Evolutionary conservation across 2,329 filamentous ascomycete genomes (phyloP).

Genomic region (Calonectria pseudoreteaudii): DNA sequence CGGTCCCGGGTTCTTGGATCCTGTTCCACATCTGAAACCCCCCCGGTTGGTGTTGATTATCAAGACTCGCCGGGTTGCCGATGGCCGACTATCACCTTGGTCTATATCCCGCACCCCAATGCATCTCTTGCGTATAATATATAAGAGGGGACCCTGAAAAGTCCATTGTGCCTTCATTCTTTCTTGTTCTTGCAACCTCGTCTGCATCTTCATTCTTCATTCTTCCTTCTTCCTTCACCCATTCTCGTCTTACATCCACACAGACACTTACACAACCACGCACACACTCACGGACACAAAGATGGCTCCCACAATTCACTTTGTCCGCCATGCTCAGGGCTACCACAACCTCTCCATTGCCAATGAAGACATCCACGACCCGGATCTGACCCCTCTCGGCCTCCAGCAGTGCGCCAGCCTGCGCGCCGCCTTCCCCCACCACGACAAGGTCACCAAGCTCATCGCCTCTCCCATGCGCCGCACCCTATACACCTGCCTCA

Average conservation of each 20-base stretch:
- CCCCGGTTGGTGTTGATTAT: not conserved
- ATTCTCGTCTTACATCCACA: not conserved
- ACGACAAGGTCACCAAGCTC: constrained; percentile 74
- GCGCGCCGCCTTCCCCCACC: constrained; percentile 71
- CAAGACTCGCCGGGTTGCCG: constrained; percentile 6
- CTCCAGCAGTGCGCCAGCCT: constrained; percentile 78
- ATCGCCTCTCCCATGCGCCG: constrained; percentile 84
- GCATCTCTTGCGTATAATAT: not conserved
- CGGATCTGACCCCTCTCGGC: constrained; percentile 81
- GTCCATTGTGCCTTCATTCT: not conserved
- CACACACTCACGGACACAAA: constrained; percentile 8
- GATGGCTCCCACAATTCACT: constrained; percentile 70
- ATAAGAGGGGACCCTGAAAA: not conserved
- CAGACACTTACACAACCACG: not conserved
- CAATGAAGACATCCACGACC: constrained; percentile 82
- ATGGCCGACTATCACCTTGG: not conserved
- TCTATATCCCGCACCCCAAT: constrained; percentile 11
- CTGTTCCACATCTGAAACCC: not conserved
- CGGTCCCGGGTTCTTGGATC: not conserved
- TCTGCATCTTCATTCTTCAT: not conserved
- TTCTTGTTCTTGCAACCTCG: not conserved
- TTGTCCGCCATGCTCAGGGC: constrained; percentile 82
- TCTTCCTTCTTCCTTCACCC: not conserved
- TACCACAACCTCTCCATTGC: constrained; percentile 80
- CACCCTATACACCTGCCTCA: constrained; percentile 82